Percentiles rank a stretch among this genome's conserved stretches.
phyloP scores from a whole-genome alignment of 164 flowering plant species.

The Aristolochia contorta region DNA sequence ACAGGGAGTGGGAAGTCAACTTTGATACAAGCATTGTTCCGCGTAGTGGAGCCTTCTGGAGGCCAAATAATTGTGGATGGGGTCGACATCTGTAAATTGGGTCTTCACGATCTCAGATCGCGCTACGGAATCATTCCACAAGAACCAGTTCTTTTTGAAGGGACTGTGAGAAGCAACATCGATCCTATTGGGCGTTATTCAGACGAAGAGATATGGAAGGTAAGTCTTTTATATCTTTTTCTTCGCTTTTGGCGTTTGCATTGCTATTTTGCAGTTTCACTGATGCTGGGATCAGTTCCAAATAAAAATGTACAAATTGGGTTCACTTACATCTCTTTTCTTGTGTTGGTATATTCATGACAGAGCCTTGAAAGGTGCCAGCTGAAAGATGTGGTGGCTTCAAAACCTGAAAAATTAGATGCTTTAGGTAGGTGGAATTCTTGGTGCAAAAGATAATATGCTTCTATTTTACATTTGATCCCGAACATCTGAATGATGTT shows the following conservation, averaged over 20 bases:
- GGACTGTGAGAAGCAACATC: conserved; percentile 85
- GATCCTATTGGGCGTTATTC: conserved; percentile 72
- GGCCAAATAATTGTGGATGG: conserved; percentile 72
- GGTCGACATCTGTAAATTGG: conserved; percentile 56
- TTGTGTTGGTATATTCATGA: neutral
- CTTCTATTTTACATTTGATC: neutral
- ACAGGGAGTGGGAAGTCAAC: conserved; percentile 98
- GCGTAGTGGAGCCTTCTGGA: conserved; percentile 81
- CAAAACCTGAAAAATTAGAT: conserved; percentile 82
- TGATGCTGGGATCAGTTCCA: neutral
- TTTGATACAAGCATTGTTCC: conserved; percentile 73
- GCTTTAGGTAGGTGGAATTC: conserved; percentile 40
- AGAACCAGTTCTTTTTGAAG: conserved; percentile 94
- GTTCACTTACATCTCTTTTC: neutral
- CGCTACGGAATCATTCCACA: conserved; percentile 95
- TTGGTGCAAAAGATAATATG: neutral
- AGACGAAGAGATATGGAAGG: conserved; percentile 96
- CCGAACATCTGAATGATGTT: neutral
- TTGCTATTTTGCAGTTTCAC: neutral
- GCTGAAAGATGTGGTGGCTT: conserved; percentile 35
- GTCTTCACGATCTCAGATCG: conserved; percentile 89
- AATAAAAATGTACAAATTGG: neutral
- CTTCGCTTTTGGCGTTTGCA: neutral
- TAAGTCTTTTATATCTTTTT: conserved; percentile 6
- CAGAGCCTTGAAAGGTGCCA: conserved; percentile 67